Evolutionary conservation across 331 rosid genomes (phyloP), one percentile per base, ranked within the genome.

Genomic region (Phaseolus coccineus): DNA sequence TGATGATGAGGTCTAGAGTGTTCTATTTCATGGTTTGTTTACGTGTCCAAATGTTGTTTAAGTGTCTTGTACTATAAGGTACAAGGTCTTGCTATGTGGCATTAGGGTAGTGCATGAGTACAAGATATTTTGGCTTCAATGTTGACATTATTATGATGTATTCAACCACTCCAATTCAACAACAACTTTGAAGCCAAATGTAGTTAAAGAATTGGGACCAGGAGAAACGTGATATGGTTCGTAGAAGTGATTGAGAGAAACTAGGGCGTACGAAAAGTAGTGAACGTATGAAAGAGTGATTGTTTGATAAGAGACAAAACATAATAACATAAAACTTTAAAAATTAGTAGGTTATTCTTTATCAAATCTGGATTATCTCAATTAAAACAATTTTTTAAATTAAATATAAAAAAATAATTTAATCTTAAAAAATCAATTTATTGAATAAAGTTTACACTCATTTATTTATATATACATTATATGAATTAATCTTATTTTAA

Each of bases 201-300:
- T 73, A 77, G 77, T 77, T 53, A 59, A 89, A 84, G 90, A 83
- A 74, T 88, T 82, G 89, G 94, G 52, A 86, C 88, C n/a, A 89
- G 85, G 73, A 79, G 75, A 73, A 84, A 89, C 24, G 85, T 87
- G 48, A 91, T 85, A 69, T 86, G 91, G 87, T 63, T 88, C 83
- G 87, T 86, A 72, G 85, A 87, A 71, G 80, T 82, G 46, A 87
- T 88, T 90, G 90, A 84, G 77, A 84, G 87, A 74, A 86, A 91
- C 85, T 9, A 42, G 47, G 47, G 13, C 13, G 47, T 42, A 3
- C 8, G 4, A 35, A 6, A 37, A 37, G 8, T 6, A 37, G 8
- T 37, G 42, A 37, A 37, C 8, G 42, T 37, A 6, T 37, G 6
- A 42, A 42, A 42, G 46, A 40, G 11, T 40, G 11, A 40, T 8